Evolutionary conservation across 441 rosid genomes (phyloP).

Genomic region (Populus hybrid): DNA sequence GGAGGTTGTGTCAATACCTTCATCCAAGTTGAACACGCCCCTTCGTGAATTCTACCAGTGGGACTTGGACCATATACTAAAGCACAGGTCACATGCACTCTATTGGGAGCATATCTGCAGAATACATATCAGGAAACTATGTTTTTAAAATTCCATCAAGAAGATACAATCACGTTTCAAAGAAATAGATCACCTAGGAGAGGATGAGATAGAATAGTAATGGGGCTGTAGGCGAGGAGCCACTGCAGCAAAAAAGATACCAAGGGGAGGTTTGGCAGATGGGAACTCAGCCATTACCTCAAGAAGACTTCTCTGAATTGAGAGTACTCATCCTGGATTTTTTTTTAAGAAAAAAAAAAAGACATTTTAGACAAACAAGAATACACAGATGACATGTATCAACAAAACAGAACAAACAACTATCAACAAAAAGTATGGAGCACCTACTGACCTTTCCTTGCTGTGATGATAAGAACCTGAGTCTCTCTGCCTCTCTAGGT

Average conservation of each 20-base stretch:
- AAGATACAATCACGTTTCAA: too few species aligned
- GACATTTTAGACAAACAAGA: too few species aligned
- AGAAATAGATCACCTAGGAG: slow-evolving; percentile 43
- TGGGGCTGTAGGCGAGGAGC: slow-evolving; percentile 92
- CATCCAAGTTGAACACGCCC: slow-evolving; percentile 95
- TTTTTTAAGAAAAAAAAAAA: too few species aligned
- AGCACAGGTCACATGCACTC: slow-evolving; percentile 86
- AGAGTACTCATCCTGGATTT: slow-evolving; percentile 64
- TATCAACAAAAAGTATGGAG: too few species aligned
- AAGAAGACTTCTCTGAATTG: slow-evolving; percentile 91
- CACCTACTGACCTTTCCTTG: slow-evolving; percentile 34
- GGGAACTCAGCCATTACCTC: slow-evolving; percentile 89
- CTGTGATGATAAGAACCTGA: slow-evolving; percentile 63
- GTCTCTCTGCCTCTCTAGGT: slow-evolving; percentile 66
- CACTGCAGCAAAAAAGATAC: slow-evolving; percentile 89
- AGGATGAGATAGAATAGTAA: slow-evolving; percentile 91
- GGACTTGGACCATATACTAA: slow-evolving; percentile 76
- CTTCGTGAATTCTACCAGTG: slow-evolving; percentile 84
- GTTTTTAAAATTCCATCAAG: too few species aligned
- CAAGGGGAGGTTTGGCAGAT: slow-evolving; percentile 81
- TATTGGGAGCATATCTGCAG: slow-evolving; percentile 39
- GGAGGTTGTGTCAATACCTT: slow-evolving; percentile 19
- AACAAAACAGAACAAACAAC: too few species aligned
- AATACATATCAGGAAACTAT: too few species aligned
- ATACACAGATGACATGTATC: too few species aligned